Conservation (phyloP, 1,139 yeast genomes). For the Insectozyma bohioensis region DNA sequence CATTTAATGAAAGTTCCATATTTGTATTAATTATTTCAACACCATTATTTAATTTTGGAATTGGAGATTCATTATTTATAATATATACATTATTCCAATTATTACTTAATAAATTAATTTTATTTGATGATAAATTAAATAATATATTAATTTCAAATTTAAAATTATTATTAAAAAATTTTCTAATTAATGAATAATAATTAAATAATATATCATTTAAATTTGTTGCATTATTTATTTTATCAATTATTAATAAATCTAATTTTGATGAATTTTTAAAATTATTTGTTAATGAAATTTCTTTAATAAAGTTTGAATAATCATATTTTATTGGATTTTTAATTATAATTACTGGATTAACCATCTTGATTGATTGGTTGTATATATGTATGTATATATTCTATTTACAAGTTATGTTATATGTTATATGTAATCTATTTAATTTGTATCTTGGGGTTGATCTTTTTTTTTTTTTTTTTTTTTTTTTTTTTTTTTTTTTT, state of each 20-base stretch:
- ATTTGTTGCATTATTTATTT: slow-evolving; percentile 19
- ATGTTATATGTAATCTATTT: too few relatives aligned
- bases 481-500: too few relatives aligned
- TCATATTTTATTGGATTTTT: slow-evolving; percentile 24
- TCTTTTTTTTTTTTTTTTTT: too few relatives aligned
- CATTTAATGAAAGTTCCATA: neutral
- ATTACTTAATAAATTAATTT: slow-evolving; percentile 3
- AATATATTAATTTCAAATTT: slow-evolving; percentile 33
- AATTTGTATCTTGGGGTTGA: too few relatives aligned
- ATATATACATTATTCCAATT: slow-evolving; percentile 10
- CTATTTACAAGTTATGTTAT: slow-evolving; percentile 1
- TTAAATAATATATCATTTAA: slow-evolving; percentile 28
- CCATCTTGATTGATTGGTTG: too few relatives aligned
- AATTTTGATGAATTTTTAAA: slow-evolving; percentile 14
- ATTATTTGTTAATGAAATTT: slow-evolving; percentile 1
- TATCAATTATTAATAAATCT: slow-evolving; percentile 24
- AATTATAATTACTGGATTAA: slow-evolving; percentile 23
- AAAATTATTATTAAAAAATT: slow-evolving; percentile 22
- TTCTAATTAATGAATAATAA: slow-evolving; percentile 27
- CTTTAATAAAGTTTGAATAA: slow-evolving; percentile 23
- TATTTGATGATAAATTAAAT: slow-evolving; percentile 20
- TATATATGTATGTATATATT: too few relatives aligned
- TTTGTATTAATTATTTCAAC: neutral
- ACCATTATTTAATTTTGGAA: neutral
- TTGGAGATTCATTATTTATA: slow-evolving; percentile 5